These are phyloP conservation scores for Fistulifera pelliculosa DNA, from an alignment of 108 stramenopile species.

Conservation along the genomic window DNA sequence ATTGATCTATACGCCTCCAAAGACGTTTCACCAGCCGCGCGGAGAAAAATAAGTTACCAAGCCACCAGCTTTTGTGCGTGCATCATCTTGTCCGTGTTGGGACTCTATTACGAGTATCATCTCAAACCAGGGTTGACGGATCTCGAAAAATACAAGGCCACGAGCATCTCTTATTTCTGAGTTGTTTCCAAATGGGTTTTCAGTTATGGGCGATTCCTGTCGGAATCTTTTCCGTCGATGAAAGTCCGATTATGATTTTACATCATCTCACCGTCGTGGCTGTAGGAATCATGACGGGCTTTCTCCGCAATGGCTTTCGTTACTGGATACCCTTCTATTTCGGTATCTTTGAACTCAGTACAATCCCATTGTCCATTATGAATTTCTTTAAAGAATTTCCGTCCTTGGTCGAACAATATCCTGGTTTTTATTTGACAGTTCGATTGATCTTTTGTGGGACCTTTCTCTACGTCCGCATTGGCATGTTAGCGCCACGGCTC, in stretches of 20 bases:
- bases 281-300: constrained; percentile 24
- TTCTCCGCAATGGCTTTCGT: constrained; percentile 44
- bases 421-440: neutral
- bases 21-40: too few species aligned
- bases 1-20: too few species aligned
- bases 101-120: too few species aligned
- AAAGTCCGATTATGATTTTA: constrained; percentile 48
- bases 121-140: too few species aligned
- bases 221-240: constrained; percentile 40
- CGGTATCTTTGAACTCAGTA: constrained; percentile 5
- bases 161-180: neutral
- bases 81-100: too few species aligned
- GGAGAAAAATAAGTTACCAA: too few species aligned
- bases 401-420: constrained; percentile 3
- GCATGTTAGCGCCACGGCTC: constrained; percentile 5
- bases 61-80: too few species aligned
- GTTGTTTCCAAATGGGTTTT: constrained; percentile 52
- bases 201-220: constrained; percentile 66
- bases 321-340: constrained; percentile 19
- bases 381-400: constrained; percentile 2
- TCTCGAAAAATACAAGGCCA: neutral
- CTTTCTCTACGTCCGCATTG: constrained; percentile 7
- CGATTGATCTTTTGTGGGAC: constrained; percentile 5
- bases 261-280: constrained; percentile 64
- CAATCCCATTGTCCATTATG: constrained; percentile 3